Base-by-base conservation (phyloP, 352 stramenopile genomes). In the Phytophthora europaea region DNA sequence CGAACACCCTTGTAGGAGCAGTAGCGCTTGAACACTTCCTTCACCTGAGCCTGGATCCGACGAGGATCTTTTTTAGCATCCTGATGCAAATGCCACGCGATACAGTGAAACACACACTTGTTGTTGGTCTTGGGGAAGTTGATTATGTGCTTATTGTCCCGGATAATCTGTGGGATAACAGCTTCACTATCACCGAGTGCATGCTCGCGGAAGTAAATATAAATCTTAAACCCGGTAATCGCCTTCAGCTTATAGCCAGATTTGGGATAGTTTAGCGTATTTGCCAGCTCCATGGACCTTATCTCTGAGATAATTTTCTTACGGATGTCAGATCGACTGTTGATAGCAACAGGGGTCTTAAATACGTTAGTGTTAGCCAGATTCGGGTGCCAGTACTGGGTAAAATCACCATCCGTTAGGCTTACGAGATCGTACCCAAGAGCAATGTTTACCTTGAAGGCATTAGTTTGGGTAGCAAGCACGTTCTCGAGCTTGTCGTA, bases 291-390 rank as follows among this genome's bases (percentile, higher is more conserved):
- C 47, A 66, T 75, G 8, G 38, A 79, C 3, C 38, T 16, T 16
- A 61, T 79, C 28, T 65, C 38, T n/a, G 38, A 47, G 31, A 72
- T 67, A 28, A 59, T 45, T n/a, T n/a, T n/a, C 51, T 64, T 65
- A 50, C 53, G 28, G 70, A 76, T 65, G 15, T 76, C 67, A 20
- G 13, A 12, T 43, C 40, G 67, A 22, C 59, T 75, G 34, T 75
- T 70, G 43, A 76, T 71, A 40, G 51, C 61, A 55, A 61, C n/a
- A 54, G 61, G 61, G 2, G 9, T 59, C 16, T 60, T 33, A 10
- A 69, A 69, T 47, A 69, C 52, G 38, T 55, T 23, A 15, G 52
- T 69, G 28, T 61, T 67, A 33, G 20, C 38, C 12, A 67, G 45
- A 45, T 61, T 52, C 10, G 53, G 62, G 18, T 47, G 31, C 12